phyloP scores from a whole-genome alignment of 2,329 filamentous ascomycete genomes.

The Cladosporium sp. region DNA sequence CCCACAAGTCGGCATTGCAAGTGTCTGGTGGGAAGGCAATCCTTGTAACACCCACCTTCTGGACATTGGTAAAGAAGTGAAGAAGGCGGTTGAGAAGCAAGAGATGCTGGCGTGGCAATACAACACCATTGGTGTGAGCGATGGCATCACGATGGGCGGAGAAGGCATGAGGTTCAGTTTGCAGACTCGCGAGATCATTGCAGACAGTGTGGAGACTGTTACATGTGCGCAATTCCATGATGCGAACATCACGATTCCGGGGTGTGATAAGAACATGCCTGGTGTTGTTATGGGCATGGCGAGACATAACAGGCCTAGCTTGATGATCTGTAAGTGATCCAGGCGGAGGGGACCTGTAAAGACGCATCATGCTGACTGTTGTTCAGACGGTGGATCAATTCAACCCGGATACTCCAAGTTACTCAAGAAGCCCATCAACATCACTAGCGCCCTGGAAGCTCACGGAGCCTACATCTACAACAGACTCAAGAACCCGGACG shows the following conservation, averaged over 20 bases:
- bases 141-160: conserved; percentile 93
- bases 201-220: conserved; percentile 90
- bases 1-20: conserved; percentile 86
- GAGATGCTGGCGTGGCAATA: conserved; percentile 95
- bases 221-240: conserved; percentile 92
- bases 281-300: conserved; percentile 84
- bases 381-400: conserved; percentile 75
- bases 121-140: conserved; percentile 83
- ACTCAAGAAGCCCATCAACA: conserved; percentile 78
- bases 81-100: conserved; percentile 75
- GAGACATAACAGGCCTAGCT: conserved; percentile 84
- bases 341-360: neutral
- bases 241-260: conserved; percentile 88
- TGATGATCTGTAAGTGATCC: conserved; percentile 70
- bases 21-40: conserved; percentile 97
- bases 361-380: neutral
- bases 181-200: conserved; percentile 88
- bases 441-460: conserved; percentile 85
- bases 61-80: conserved; percentile 84
- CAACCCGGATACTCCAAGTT: conserved; percentile 80
- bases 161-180: conserved; percentile 95
- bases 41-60: conserved; percentile 82
- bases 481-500: conserved; percentile 69
- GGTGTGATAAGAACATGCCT: conserved; percentile 98
- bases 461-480: conserved; percentile 80